These are phyloP conservation scores for Neonectria coccinea DNA, from an alignment of 2,329 filamentous ascomycete genomes.

Conservation along the genomic window DNA sequence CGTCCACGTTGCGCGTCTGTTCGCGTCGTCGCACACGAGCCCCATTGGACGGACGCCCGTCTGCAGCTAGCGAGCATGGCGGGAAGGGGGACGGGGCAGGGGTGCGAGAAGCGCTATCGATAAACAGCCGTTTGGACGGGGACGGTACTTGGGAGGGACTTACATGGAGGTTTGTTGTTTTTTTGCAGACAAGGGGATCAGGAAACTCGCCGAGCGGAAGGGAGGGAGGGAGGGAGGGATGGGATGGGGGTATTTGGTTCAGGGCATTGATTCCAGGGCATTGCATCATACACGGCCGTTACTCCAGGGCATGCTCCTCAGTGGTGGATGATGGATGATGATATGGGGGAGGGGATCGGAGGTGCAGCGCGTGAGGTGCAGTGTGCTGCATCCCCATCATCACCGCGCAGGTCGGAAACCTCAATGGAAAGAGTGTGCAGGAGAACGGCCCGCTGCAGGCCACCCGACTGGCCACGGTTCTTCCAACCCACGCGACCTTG, in stretches of 20 bases:
- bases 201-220: slow-evolving; percentile 6
- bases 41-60: slow-evolving; percentile 36
- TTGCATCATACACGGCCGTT: background rate
- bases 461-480: slow-evolving; percentile 39
- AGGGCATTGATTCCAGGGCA: background rate
- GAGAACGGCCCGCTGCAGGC: slow-evolving; percentile 33
- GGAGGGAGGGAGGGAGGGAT: background rate
- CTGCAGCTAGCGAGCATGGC: slow-evolving; percentile 37
- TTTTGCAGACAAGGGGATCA: slow-evolving; percentile 8
- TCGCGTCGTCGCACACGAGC: slow-evolving; percentile 39
- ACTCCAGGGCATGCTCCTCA: slow-evolving; percentile 5
- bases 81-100: slow-evolving; percentile 16
- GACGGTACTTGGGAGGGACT: slow-evolving; percentile 6
- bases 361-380: slow-evolving; percentile 9
- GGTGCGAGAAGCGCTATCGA: slow-evolving; percentile 45
- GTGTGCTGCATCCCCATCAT: slow-evolving; percentile 2
- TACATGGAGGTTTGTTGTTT: background rate
- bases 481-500: slow-evolving; percentile 4
- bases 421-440: slow-evolving; percentile 27
- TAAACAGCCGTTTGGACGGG: slow-evolving; percentile 36
- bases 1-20: slow-evolving; percentile 39
- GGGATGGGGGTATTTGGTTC: background rate
- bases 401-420: slow-evolving; percentile 14
- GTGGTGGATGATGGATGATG: slow-evolving; percentile 5
- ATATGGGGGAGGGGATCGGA: slow-evolving; percentile 12